These are phyloP conservation scores for Cercospora sp. DNA, from an alignment of 2,329 filamentous ascomycete genomes.

Conservation along the genomic window DNA sequence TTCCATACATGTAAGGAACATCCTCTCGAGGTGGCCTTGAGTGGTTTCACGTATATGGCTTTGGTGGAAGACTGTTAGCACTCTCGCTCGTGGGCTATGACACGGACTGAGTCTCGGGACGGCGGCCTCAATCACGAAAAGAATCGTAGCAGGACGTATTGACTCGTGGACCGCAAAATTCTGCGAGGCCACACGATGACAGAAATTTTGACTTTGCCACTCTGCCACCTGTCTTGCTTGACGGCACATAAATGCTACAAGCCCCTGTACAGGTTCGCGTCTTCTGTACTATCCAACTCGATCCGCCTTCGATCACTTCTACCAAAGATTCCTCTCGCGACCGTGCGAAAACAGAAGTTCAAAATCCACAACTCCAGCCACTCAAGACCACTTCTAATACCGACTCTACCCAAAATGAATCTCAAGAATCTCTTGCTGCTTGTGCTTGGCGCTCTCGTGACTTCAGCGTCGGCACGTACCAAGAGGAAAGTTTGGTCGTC, in stretches of 20 bases:
- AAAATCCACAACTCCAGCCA: too few species aligned
- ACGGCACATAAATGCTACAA: background rate
- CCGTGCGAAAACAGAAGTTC: too few species aligned
- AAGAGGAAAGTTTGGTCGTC: background rate
- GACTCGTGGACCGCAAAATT: background rate
- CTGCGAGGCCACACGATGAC: background rate
- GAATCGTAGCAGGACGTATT: background rate
- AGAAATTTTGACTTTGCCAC: background rate
- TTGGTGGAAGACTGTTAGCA: background rate
- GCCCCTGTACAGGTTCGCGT: background rate
- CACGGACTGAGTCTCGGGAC: background rate
- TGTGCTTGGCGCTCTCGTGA: background rate
- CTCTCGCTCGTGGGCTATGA: background rate
- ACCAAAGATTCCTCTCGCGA: background rate
- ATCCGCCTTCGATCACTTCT: background rate
- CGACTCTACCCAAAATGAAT: background rate
- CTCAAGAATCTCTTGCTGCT: background rate
- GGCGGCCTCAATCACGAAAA: background rate
- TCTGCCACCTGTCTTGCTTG: background rate
- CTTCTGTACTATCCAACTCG: background rate
- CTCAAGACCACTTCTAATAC: too few species aligned
- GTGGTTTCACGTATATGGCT: background rate
- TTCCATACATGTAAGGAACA: background rate
- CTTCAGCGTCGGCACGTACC: background rate
- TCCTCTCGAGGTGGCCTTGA: background rate